Evolutionary conservation across 106 monocot species (phyloP), one percentile per base, ranked within the genome.

Genomic region (Dendrobium nobile): DNA sequence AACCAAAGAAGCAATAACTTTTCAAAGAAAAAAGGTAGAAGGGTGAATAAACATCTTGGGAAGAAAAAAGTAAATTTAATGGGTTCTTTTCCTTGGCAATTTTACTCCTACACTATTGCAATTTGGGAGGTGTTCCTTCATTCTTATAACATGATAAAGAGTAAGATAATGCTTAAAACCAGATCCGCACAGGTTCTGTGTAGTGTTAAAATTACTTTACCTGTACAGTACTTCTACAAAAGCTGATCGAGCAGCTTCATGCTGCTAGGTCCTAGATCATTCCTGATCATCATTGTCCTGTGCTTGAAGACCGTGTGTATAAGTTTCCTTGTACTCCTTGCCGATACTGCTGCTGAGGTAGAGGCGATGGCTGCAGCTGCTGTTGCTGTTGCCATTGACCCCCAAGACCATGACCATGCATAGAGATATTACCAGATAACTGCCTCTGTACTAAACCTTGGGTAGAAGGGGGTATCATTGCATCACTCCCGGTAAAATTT

Each of bases 301-400:
- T 77, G 44, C 85, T 90, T 75, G 91, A 89, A 78, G 87, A 79
- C 18, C 73, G 79, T 74, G 73, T 58, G 84, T 84, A 84, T 51
- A 81, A 72, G 77, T 74, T 86, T 26, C 88, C 84, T 68, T 87
- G 89, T 8, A 55, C 82, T 20, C 67, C 64, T 82, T 84, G 84
- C n/a, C 77, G 77, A 58, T 78, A 74, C 41, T 82, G 84, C 11
- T 72, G 68, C 45, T 79, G 82, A 19, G 80, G 80, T 68, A 73
- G 80, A 24, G 72, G 27, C 6, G 76, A 10, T 47, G 76, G 41
- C 19, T 84, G 86, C 41, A 77, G 75, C 64, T 82, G 84, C 15
- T 56, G 80, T 27, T 83, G 85, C 33, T 88, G 90, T 84, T 90
- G 88, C 87, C 91, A 86, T 75, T 87, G 88, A 0, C 85, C 88